A percentile compares a stretch with the other conserved stretches of the same genome.
These are phyloP conservation scores for Diplosphaera chodatii DNA, from an alignment of 139 green algal species.

Conservation along the genomic window DNA sequence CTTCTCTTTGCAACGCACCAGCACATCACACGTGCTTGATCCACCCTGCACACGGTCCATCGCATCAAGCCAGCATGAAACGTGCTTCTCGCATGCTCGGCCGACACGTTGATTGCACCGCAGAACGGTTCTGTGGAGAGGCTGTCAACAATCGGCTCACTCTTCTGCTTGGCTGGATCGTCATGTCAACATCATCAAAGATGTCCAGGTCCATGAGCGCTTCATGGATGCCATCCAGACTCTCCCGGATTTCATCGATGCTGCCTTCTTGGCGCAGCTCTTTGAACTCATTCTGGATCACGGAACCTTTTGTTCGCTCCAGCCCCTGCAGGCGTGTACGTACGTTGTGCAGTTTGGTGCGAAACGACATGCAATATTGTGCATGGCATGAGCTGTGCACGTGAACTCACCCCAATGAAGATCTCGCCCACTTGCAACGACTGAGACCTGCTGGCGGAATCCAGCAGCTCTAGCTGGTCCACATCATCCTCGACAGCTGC, in stretches of 20 bases:
- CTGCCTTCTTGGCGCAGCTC: conserved; percentile 35
- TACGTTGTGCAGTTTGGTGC: too few species aligned
- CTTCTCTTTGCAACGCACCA: conserved; percentile 29
- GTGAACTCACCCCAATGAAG: not conserved
- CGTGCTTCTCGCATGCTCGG: too few species aligned
- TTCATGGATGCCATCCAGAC: conserved; percentile 37
- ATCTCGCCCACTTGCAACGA: not conserved
- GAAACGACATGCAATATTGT: too few species aligned
- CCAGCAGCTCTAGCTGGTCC: not conserved
- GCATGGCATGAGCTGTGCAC: too few species aligned
- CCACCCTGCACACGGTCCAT: not conserved
- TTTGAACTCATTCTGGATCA: conserved; percentile 32
- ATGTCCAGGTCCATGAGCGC: conserved; percentile 55
- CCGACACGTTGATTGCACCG: too few species aligned
- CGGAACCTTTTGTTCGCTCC: conserved; percentile 23
- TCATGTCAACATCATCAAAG: conserved; percentile 50
- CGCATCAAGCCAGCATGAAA: too few species aligned
- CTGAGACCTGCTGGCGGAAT: not conserved
- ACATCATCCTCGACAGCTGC: too few species aligned
- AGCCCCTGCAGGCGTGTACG: conserved; percentile 13
- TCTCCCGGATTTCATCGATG: conserved; percentile 58
- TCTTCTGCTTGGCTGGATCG: conserved; percentile 40
- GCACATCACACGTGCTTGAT: not conserved
- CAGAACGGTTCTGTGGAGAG: too few species aligned
- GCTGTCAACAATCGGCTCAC: too few species aligned